These are phyloP conservation scores for Yamadazyma takamatsuzukensis DNA, from an alignment of 805 yeast genomes.

Conservation along the genomic window DNA sequence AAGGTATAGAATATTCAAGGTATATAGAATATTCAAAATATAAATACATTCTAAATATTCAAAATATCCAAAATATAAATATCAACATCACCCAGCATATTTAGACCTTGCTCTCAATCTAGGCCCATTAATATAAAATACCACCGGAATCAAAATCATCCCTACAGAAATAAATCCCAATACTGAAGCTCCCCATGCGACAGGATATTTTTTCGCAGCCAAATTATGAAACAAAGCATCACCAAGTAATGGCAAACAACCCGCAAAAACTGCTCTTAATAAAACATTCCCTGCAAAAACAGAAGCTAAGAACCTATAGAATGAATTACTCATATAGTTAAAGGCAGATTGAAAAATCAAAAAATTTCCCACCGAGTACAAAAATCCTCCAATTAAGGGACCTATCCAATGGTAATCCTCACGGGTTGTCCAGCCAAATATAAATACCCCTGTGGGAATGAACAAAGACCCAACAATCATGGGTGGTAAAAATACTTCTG, in stretches of 20 bases:
- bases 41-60: background rate
- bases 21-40: background rate
- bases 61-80: too few relatives aligned
- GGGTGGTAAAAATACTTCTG: constrained; percentile 37
- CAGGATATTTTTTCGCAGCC: constrained; percentile 47
- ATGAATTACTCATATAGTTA: constrained; percentile 45
- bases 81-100: constrained; percentile 29
- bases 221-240: constrained; percentile 51
- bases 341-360: constrained; percentile 48
- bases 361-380: constrained; percentile 38
- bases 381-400: constrained; percentile 39
- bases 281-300: constrained; percentile 55
- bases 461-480: constrained; percentile 40
- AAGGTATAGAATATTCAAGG: background rate
- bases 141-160: constrained; percentile 44
- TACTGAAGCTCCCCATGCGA: constrained; percentile 50
- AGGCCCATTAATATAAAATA: constrained; percentile 39
- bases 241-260: constrained; percentile 62
- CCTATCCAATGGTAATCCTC: constrained; percentile 43
- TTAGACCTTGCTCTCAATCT: constrained; percentile 37
- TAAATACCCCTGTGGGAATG: constrained; percentile 38
- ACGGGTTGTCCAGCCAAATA: constrained; percentile 49
- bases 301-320: constrained; percentile 49
- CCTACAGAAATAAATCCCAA: constrained; percentile 39
- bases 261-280: constrained; percentile 45